phyloP scores from a whole-genome alignment of 75 land plant genomes.

The Pseudotsuga menziesii region DNA sequence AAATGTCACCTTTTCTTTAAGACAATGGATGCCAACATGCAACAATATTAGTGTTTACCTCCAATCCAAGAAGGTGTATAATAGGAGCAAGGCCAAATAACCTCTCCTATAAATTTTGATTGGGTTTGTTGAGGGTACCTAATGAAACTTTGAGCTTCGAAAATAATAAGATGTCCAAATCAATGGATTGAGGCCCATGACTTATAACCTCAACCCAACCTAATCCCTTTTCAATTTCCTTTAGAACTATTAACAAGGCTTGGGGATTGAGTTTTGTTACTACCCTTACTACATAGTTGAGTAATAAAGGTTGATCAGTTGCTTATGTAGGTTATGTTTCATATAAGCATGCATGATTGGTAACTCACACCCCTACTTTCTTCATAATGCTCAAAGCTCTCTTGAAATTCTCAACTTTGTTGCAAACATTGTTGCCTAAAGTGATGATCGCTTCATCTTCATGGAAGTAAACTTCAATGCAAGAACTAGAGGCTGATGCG shows the following conservation, averaged over 20 bases:
- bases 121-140: slow-evolving; percentile 68
- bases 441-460: slow-evolving; percentile 89
- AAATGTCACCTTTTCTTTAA: no score
- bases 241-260: slow-evolving; percentile 54
- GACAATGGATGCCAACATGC: slow-evolving; percentile 60
- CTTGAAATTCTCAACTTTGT: slow-evolving; percentile 60
- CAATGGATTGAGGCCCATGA: slow-evolving; percentile 92
- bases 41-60: slow-evolving; percentile 28
- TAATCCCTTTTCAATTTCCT: slow-evolving; percentile 75
- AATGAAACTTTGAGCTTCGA: slow-evolving; percentile 49
- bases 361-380: slow-evolving; percentile 52
- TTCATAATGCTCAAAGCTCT: slow-evolving; percentile 69
- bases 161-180: slow-evolving; percentile 88
- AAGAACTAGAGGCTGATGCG: no score
- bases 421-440: slow-evolving; percentile 85
- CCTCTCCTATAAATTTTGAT: slow-evolving; percentile 74
- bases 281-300: slow-evolving; percentile 86
- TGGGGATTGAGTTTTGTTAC: slow-evolving; percentile 72
- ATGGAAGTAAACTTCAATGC: background rate
- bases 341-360: slow-evolving; percentile 75
- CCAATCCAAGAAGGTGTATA: slow-evolving; percentile 59
- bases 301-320: slow-evolving; percentile 84
- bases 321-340: slow-evolving; percentile 78
- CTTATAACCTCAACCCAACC: slow-evolving; percentile 81
- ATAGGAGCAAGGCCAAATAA: slow-evolving; percentile 91